Base-by-base conservation (phyloP, 2,329 filamentous ascomycete species). In the Pseudogymnoascus sp. region DNA sequence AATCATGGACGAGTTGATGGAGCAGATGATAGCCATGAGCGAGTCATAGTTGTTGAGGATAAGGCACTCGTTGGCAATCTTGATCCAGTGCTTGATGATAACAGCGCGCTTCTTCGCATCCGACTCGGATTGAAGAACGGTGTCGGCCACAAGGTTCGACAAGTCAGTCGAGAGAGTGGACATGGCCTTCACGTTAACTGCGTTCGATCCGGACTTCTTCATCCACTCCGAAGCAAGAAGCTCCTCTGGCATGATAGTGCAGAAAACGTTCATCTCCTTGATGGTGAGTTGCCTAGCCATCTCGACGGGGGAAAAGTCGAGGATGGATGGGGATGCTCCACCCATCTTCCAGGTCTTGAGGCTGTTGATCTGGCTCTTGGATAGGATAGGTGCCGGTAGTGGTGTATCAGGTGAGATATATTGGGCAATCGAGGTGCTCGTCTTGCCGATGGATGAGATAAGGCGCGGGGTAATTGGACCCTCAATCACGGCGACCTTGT, bases 81-180 rank as follows among this genome's bases (percentile, higher is more conserved):
- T 99, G 72, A 97, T 90, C 94, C 94, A 99, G 68, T 97, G 92
- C 77, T 99, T 97, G 76, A 99, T 94, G 59, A 91, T 84, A 1
- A 83, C 77, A 0, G 94, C 93, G 25, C 94, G 85, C 77, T 93
- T 96, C 82, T 97, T 97, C 25, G 88, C 86, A 71, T 97, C 94
- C 12, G 54, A 35, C n/a, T 89, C 82, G 62, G 91, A 82, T 61
- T 90, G 85, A 12, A 99, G 81, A 67, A 99, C 96, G 0, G 90
- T 95, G 71, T 97, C 93, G 0, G 91, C 89, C 9, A 99, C 94
- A 38, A 97, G 78, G 70, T 97, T 94, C 4, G 93, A 91, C 16
- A 99, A 78, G 65, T 97, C 92, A 0, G 91, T 99, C 2, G 93
- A 96, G 39, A 99, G 79, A 0, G 88, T 87, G 1, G 92, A 94